Percentiles rank a stretch among this genome's conserved stretches.
Evolutionary conservation across 2,329 filamentous ascomycete species (phyloP).

Genomic region (Paraconiothyrium sp.): DNA sequence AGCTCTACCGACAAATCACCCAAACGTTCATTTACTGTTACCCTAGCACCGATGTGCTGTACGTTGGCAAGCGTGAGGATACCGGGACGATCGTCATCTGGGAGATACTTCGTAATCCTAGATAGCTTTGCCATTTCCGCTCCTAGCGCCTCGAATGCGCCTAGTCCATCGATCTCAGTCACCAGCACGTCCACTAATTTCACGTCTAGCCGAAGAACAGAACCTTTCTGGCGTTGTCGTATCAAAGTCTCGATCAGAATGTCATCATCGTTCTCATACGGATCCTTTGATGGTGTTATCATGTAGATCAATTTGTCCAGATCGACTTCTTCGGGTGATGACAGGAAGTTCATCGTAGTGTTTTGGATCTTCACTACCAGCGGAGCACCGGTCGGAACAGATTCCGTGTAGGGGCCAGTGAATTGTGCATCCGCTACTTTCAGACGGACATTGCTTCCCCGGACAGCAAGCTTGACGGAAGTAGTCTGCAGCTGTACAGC

Average conservation of each 20-base stretch:
- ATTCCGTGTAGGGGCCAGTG: slow-evolving; percentile 72
- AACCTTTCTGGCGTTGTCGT: slow-evolving; percentile 84
- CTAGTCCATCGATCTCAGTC: slow-evolving; percentile 70
- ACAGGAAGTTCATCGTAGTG: slow-evolving; percentile 75
- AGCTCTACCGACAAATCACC: slow-evolving; percentile 63
- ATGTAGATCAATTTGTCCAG: slow-evolving; percentile 83
- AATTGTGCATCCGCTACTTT: slow-evolving; percentile 80
- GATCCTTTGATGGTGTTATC: slow-evolving; percentile 90
- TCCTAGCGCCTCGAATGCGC: slow-evolving; percentile 74
- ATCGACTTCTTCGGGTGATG: slow-evolving; percentile 78
- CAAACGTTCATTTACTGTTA: slow-evolving; percentile 74
- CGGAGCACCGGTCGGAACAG: slow-evolving; percentile 65
- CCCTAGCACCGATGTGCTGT: slow-evolving; percentile 67
- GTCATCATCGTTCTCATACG: slow-evolving; percentile 89
- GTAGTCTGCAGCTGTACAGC: slow-evolving; percentile 78
- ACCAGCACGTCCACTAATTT: slow-evolving; percentile 71
- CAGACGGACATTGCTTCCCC: slow-evolving; percentile 75
- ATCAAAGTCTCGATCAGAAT: slow-evolving; percentile 93
- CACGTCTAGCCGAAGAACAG: slow-evolving; percentile 77
- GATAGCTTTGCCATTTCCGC: slow-evolving; percentile 84
- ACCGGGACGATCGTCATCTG: slow-evolving; percentile 93
- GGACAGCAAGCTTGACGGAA: slow-evolving; percentile 81
- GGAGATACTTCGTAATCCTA: slow-evolving; percentile 91
- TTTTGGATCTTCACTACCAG: slow-evolving; percentile 71
- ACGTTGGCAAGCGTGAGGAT: slow-evolving; percentile 78